Base-by-base conservation (phyloP, 1,284 basidiomycete genomes). In the Pseudozyma thailandica region DNA sequence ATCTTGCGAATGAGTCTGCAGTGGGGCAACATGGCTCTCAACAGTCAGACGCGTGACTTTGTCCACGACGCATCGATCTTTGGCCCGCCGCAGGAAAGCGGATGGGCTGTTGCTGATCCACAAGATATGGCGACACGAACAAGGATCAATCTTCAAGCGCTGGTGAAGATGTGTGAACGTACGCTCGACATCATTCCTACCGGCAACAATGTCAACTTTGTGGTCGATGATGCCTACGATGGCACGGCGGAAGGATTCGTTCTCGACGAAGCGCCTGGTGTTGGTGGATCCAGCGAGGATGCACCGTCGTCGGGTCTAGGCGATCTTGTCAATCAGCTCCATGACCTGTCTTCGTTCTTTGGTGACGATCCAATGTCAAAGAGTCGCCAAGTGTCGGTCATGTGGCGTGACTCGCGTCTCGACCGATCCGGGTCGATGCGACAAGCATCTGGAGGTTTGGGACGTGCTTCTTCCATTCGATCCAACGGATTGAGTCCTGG, bases 1-100 rank as follows among this genome's bases (percentile, higher is more conserved):
- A 90, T 94, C n/a, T 85, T 94, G 37, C 88, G 89, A 8, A 92
- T 91, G 91, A 93, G 90, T 55, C 58, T 77, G 42, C 77, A 75
- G 47, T 78, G 72, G 73, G 65, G 74, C 45, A 71, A 71, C 28
- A 64, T 58, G 65, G 28, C 51, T 20, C 28, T 59, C 2, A 45
- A 39, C 13, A 57, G 62, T 7, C 64, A 57, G 39, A 52, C 49
- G 18, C 49, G 69, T 12, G 74, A 77, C 49, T 75, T 74, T 45
- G 66, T 71, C 4, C 68, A 60, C 27, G 72, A 72, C n/a, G 62
- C 64, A 16, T 54, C 65, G 18, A 72, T 79, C 41, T 78, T 80
- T 45, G 79, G 79, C 21, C 52, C 72, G 26, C 78, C 80, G 13
- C 55, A 58, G 9, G 75, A 77, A 39, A 74, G 66, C 33, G 80